phyloP scores from a whole-genome alignment of 768 basidiomycete species.

The Leccinum olivaceopallidum region DNA sequence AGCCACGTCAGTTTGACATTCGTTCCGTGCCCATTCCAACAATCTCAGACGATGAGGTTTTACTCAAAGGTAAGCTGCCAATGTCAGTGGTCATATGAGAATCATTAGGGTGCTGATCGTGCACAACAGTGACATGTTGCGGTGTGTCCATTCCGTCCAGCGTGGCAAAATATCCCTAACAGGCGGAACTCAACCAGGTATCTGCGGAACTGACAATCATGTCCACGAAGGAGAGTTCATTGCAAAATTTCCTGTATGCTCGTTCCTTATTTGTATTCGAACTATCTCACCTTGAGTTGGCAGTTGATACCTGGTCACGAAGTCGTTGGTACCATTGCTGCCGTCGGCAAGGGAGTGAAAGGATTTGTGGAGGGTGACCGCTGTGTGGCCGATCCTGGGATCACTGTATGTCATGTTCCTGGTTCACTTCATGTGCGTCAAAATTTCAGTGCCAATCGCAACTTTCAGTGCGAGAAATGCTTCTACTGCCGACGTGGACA shows the following conservation, averaged over 20 bases:
- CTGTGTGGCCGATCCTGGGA: constrained; percentile 76
- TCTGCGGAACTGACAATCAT: constrained; percentile 58
- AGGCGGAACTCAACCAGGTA: constrained; percentile 34
- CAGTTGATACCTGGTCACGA: constrained; percentile 72
- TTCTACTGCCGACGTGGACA: constrained; percentile 84
- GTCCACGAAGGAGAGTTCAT: constrained; percentile 64
- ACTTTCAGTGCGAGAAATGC: constrained; percentile 68
- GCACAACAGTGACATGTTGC: constrained; percentile 38
- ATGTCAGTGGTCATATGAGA: background rate
- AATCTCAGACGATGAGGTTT: constrained; percentile 54
- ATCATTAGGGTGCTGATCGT: background rate
- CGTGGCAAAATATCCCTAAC: background rate
- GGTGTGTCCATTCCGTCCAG: constrained; percentile 26
- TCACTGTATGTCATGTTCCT: constrained; percentile 47
- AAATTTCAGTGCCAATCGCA: background rate
- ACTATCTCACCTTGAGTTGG: constrained; percentile 3
- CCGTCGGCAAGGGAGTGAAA: constrained; percentile 74
- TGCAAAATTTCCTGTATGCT: constrained; percentile 48
- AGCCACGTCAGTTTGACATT: constrained; percentile 55
- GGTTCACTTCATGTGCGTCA: background rate
- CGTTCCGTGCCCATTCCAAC: constrained; percentile 51
- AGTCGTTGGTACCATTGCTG: constrained; percentile 65
- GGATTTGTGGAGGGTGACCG: constrained; percentile 75
- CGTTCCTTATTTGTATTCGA: background rate
- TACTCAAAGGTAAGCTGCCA: constrained; percentile 50